Percentiles rank a stretch among this genome's conserved stretches.
These are phyloP conservation scores for Penicillium hordei DNA, from an alignment of 2,329 filamentous ascomycete species.

Conservation along the genomic window DNA sequence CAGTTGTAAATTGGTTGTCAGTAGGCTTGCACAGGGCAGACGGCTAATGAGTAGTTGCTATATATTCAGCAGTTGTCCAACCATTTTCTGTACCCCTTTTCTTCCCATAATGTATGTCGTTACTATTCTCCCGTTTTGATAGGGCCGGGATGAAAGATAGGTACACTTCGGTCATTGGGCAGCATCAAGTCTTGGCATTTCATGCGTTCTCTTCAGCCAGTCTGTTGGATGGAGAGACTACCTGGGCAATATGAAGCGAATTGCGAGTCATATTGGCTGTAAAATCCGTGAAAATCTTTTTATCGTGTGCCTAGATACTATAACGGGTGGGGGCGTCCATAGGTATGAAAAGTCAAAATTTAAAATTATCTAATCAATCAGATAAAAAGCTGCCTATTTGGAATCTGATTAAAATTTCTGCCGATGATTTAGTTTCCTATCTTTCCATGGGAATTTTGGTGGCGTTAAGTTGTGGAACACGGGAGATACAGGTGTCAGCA, in stretches of 20 bases:
- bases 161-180: background rate
- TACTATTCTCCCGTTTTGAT: background rate
- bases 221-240: too few relatives aligned
- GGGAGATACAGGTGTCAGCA: background rate
- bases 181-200: background rate
- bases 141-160: background rate
- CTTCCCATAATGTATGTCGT: background rate
- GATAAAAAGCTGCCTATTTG: background rate
- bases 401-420: background rate
- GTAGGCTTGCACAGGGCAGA: too few relatives aligned
- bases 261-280: background rate
- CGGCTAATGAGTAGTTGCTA: background rate
- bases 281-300: background rate
- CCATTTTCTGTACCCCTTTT: background rate
- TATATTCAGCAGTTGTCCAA: background rate
- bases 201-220: background rate
- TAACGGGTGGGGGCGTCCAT: background rate
- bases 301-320: background rate
- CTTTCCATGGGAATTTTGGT: background rate
- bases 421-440: background rate
- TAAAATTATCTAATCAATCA: slow-evolving; percentile 6
- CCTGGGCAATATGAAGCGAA: background rate
- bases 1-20: too few relatives aligned
- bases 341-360: background rate
- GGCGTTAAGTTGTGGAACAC: background rate